Evolutionary conservation across 768 basidiomycete species (phyloP).

Genomic region (Pluteus cervinus): DNA sequence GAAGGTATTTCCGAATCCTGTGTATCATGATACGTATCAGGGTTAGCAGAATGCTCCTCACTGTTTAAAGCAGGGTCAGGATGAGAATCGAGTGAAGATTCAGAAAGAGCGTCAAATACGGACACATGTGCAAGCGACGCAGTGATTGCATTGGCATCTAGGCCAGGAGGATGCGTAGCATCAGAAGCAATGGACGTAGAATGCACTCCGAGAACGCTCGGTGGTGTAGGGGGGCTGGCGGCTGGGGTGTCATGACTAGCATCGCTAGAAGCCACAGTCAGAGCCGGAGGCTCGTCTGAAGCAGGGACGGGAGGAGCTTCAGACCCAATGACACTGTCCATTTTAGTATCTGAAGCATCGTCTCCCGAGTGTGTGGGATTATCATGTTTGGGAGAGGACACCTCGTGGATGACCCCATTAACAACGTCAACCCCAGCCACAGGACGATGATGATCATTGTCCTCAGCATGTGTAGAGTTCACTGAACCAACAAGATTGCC

Average conservation of each 20-base stretch:
- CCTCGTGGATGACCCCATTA: too few relatives aligned
- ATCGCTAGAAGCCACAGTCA: too few relatives aligned
- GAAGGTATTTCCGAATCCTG: slow-evolving; percentile 28
- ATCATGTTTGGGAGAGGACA: too few relatives aligned
- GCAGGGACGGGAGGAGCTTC: too few relatives aligned
- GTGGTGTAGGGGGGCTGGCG: slow-evolving; percentile 8
- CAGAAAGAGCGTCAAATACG: slow-evolving; percentile 39
- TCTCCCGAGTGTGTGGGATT: too few relatives aligned
- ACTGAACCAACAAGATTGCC: slow-evolving; percentile 37
- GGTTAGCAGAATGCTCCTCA: slow-evolving; percentile 41
- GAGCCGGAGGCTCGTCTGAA: too few relatives aligned
- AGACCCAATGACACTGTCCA: too few relatives aligned
- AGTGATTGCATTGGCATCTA: slow-evolving; percentile 24
- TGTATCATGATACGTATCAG: slow-evolving; percentile 37
- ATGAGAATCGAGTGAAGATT: slow-evolving; percentile 32
- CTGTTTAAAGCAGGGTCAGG: slow-evolving; percentile 28
- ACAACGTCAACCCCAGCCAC: slow-evolving; percentile 19
- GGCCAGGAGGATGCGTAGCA: slow-evolving; percentile 24
- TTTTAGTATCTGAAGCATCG: too few relatives aligned
- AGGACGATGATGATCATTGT: slow-evolving; percentile 23
- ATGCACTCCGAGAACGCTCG: slow-evolving; percentile 6
- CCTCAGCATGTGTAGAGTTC: slow-evolving; percentile 31
- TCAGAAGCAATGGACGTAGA: slow-evolving; percentile 12
- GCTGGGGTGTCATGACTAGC: too few relatives aligned
- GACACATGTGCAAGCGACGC: slow-evolving; percentile 37